These are phyloP conservation scores for Aurantiochytrium sp. DNA, from an alignment of 108 stramenopile genomes.

Conservation along the genomic window DNA sequence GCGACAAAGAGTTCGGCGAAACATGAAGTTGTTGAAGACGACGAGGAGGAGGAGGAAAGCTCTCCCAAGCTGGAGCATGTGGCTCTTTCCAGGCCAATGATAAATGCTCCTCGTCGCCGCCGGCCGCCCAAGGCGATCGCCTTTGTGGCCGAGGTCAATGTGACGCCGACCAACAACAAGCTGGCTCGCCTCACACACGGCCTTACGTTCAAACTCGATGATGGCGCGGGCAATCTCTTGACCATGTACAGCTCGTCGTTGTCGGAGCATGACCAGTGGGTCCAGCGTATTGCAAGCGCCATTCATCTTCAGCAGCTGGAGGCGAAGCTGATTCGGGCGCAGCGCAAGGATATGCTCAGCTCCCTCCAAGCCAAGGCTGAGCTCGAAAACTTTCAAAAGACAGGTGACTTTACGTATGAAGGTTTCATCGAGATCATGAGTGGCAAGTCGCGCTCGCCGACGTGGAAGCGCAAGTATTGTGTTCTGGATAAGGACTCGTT, in stretches of 20 bases:
- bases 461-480: background rate
- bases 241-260: background rate
- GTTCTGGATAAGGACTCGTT: background rate
- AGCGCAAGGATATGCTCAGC: constrained; percentile 15
- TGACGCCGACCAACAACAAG: background rate
- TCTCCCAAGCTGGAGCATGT: background rate
- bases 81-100: background rate
- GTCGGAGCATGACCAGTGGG: background rate
- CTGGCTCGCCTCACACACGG: background rate
- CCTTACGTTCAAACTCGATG: background rate
- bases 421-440: background rate
- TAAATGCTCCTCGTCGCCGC: background rate
- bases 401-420: background rate
- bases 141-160: background rate
- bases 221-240: background rate
- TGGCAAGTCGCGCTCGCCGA: background rate
- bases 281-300: background rate
- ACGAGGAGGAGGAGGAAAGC: background rate
- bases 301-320: background rate
- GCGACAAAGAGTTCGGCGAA: background rate
- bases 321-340: background rate
- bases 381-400: background rate
- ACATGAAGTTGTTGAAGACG: background rate
- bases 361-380: background rate
- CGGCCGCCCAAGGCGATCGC: background rate